These are phyloP conservation scores for Entophlyctis helioformis DNA, from an alignment of 192 early-diverging fungal species.

Conservation along the genomic window DNA sequence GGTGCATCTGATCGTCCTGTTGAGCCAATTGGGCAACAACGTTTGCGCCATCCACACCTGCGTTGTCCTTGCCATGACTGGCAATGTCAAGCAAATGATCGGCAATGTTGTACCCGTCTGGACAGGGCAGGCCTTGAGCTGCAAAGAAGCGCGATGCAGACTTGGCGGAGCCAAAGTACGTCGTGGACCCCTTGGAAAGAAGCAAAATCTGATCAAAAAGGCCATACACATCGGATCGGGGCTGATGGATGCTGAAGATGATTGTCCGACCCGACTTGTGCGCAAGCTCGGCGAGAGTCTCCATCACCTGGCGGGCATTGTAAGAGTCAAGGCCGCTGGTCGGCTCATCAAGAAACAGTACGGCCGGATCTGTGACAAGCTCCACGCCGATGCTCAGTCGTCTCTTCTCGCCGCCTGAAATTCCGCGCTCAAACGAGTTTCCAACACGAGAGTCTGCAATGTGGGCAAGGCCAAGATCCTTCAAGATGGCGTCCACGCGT, in stretches of 20 bases:
- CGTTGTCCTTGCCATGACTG: no score
- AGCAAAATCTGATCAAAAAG: slow-evolving; percentile 75
- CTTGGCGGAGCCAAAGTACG: slow-evolving; percentile 48
- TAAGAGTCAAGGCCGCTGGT: slow-evolving; percentile 42
- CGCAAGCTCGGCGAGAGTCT: slow-evolving; percentile 49
- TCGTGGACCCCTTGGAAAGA: slow-evolving; percentile 46
- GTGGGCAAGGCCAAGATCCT: slow-evolving; percentile 47
- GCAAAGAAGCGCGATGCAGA: slow-evolving; percentile 35
- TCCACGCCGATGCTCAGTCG: slow-evolving; percentile 45
- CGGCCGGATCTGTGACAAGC: slow-evolving; percentile 34
- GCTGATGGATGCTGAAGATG: slow-evolving; percentile 86
- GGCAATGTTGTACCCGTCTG: slow-evolving; percentile 57
- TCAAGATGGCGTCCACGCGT: slow-evolving; percentile 55
- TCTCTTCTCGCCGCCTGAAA: slow-evolving; percentile 42
- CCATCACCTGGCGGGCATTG: slow-evolving; percentile 51
- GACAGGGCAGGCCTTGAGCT: slow-evolving; percentile 45
- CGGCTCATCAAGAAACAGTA: slow-evolving; percentile 42
- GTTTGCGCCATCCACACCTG: no score
- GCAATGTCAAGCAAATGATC: slow-evolving; percentile 59
- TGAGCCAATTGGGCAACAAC: no score
- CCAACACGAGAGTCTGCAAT: slow-evolving; percentile 43
- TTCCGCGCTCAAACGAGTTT: slow-evolving; percentile 15
- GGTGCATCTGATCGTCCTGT: no score
- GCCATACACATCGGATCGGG: slow-evolving; percentile 65
- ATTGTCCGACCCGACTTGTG: slow-evolving; percentile 50